A percentile compares a stretch with the other conserved stretches of the same genome.
Evolutionary conservation across 805 yeast genomes (phyloP).

Genomic region (Pichia californica): DNA sequence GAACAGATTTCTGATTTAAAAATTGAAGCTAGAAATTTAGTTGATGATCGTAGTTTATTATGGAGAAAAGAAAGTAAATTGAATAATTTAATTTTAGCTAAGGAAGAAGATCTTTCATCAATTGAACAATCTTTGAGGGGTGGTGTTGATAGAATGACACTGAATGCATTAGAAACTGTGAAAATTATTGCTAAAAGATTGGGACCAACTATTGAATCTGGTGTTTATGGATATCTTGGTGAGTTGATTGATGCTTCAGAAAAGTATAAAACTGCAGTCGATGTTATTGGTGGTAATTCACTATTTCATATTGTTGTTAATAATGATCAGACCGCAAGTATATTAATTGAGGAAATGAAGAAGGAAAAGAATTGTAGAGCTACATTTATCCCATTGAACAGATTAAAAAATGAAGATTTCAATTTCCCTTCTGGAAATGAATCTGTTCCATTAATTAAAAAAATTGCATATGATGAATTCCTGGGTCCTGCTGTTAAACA

Average conservation of each 20-base stretch:
- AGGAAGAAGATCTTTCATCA: constrained; percentile 41
- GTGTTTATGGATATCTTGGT: constrained; percentile 81
- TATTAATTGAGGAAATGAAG: constrained; percentile 68
- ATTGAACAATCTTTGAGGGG: constrained; percentile 59
- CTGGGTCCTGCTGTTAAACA: constrained; percentile 67
- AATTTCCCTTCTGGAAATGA: constrained; percentile 59
- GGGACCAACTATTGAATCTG: constrained; percentile 36
- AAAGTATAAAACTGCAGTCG: constrained; percentile 79
- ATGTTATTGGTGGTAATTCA: constrained; percentile 82
- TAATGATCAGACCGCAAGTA: constrained; percentile 73
- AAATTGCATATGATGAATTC: constrained; percentile 54
- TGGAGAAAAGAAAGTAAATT: constrained; percentile 77
- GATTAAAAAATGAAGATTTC: constrained; percentile 40
- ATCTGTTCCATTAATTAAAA: constrained; percentile 71
- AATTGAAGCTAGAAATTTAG: constrained; percentile 35
- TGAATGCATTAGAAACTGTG: constrained; percentile 65
- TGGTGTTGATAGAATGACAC: constrained; percentile 68
- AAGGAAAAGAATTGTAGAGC: constrained; percentile 74
- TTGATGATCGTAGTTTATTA: constrained; percentile 61
- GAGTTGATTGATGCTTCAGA: constrained; percentile 77
- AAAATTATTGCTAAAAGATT: constrained; percentile 53
- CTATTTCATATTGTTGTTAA: constrained; percentile 88
- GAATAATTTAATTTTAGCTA: constrained; percentile 46
- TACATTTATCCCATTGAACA: constrained; percentile 84
- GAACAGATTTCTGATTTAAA: constrained; percentile 27